Evolutionary conservation across 78 protist species (phyloP).

Genomic region (Speleostelium caveatum): DNA sequence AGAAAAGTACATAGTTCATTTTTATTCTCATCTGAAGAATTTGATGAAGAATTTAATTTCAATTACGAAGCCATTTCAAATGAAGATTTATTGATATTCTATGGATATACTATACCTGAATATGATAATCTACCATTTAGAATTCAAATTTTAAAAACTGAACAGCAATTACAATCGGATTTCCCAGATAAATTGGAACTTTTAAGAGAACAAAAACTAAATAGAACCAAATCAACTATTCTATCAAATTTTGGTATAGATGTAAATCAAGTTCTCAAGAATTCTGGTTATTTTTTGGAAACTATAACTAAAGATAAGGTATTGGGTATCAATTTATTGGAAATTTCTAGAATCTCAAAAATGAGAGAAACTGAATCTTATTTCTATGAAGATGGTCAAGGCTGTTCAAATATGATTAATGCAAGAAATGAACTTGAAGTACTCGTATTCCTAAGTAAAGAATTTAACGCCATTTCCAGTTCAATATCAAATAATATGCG

Average conservation of each 20-base stretch:
- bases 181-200: constrained; percentile 18
- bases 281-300: constrained; percentile 16
- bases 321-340: constrained; percentile 47
- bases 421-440: constrained; percentile 55
- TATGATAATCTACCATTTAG: constrained; percentile 11
- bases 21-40: not conserved
- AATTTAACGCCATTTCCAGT: not conserved
- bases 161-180: not conserved
- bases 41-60: constrained; percentile 12
- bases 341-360: constrained; percentile 39
- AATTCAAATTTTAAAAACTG: constrained; percentile 39
- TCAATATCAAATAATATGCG: not conserved
- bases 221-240: constrained; percentile 20
- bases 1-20: not conserved
- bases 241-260: constrained; percentile 18
- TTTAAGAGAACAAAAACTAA: constrained; percentile 28
- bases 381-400: constrained; percentile 59
- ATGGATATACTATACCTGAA: constrained; percentile 62
- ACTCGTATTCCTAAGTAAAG: constrained; percentile 24
- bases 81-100: constrained; percentile 47
- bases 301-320: constrained; percentile 30
- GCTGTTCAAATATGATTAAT: constrained; percentile 20
- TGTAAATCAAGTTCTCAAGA: not conserved
- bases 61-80: constrained; percentile 10
- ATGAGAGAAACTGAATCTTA: constrained; percentile 48